phyloP scores from a whole-genome alignment of 345 rosid genomes.

The Corchorus capsularis region DNA sequence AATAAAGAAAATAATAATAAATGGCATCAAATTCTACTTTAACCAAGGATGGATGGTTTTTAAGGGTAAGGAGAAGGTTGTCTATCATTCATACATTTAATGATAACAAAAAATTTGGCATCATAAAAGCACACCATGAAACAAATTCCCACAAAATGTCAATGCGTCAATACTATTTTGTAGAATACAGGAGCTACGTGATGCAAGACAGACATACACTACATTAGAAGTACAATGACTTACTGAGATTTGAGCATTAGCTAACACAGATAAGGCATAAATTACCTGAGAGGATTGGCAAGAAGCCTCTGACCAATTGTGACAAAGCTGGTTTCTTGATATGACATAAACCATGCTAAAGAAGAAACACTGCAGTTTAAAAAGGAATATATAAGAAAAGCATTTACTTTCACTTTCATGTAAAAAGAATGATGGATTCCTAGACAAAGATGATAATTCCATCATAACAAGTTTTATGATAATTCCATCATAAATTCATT shows the following conservation, averaged over 20 bases:
- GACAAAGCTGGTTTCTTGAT: slow-evolving; percentile 96
- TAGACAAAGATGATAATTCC: background rate
- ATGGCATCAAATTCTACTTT: background rate
- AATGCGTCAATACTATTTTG: background rate
- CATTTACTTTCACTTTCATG: background rate
- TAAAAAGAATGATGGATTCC: background rate
- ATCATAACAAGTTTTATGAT: background rate
- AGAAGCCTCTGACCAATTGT: slow-evolving; percentile 96
- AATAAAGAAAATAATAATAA: background rate
- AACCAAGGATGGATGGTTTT: background rate
- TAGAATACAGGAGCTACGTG: background rate
- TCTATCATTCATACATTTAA: background rate
- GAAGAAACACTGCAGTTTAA: slow-evolving; percentile 81
- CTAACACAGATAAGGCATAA: slow-evolving; percentile 7
- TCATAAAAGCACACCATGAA: background rate
- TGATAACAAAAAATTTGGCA: background rate
- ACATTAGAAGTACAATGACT: too few species aligned
- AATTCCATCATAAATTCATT: background rate
- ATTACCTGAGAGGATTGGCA: slow-evolving; percentile 90
- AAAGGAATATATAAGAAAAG: slow-evolving; percentile 12
- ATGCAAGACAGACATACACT: background rate
- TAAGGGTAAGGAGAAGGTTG: background rate
- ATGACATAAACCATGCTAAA: slow-evolving; percentile 99
- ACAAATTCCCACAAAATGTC: background rate
- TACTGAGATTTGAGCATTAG: slow-evolving; percentile 11